phyloP scores from a whole-genome alignment of 2,329 filamentous ascomycete species.

The Cladorrhinum sp. region DNA sequence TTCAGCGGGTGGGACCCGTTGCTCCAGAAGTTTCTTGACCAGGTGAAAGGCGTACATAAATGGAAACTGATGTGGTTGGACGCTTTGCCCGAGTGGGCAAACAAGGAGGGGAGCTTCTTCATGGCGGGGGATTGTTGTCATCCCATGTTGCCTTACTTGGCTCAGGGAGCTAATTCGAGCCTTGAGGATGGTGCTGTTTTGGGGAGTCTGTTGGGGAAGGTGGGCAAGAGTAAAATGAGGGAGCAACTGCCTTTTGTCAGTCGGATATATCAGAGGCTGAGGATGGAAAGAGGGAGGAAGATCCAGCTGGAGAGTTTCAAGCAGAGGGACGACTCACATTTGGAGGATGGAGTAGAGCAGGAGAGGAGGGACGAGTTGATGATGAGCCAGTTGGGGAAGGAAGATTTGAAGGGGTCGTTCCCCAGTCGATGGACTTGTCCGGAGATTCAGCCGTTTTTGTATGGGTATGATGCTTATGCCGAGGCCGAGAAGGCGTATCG shows the following conservation, averaged over 20 bases:
- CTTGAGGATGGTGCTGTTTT: slow-evolving; percentile 67
- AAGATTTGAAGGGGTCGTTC: slow-evolving; percentile 47
- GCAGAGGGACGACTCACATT: slow-evolving; percentile 51
- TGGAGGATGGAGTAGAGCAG: slow-evolving; percentile 56
- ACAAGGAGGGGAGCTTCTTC: slow-evolving; percentile 48
- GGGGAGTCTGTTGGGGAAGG: slow-evolving; percentile 53
- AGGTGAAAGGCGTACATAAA: slow-evolving; percentile 60
- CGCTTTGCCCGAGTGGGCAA: slow-evolving; percentile 55
- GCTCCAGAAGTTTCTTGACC: slow-evolving; percentile 39
- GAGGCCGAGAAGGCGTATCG: slow-evolving; percentile 45
- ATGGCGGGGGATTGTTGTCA: slow-evolving; percentile 60
- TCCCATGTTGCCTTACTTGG: slow-evolving; percentile 61
- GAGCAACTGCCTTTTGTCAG: slow-evolving; percentile 46
- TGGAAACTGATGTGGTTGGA: slow-evolving; percentile 61
- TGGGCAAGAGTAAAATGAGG: slow-evolving; percentile 43
- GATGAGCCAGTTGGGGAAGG: slow-evolving; percentile 49
- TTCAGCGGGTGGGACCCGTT: slow-evolving; percentile 66
- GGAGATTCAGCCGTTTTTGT: slow-evolving; percentile 61
- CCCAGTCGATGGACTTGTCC: slow-evolving; percentile 64
- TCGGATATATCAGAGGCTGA: slow-evolving; percentile 44
- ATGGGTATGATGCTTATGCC: slow-evolving; percentile 59
- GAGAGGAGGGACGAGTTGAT: slow-evolving; percentile 56
- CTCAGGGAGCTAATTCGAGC: slow-evolving; percentile 64
- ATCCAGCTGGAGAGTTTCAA: slow-evolving; percentile 63
- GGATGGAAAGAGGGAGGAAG: slow-evolving; percentile 47